phyloP scores from a whole-genome alignment of 768 basidiomycete species.

The Macrolepiota fuliginosa region DNA sequence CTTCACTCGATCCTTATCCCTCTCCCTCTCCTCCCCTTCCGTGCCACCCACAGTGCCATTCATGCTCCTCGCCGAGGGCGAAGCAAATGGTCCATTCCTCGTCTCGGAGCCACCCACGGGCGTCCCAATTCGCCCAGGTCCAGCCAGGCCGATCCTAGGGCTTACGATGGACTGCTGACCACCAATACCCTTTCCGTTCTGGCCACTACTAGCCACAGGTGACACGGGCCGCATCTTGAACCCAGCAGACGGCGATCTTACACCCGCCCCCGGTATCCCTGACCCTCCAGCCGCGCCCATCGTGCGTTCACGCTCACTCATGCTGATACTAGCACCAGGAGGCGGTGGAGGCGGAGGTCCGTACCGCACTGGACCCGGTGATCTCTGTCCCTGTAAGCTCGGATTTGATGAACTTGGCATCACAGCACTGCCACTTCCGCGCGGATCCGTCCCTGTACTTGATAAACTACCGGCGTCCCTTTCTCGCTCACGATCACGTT shows the following conservation, averaged over 20 bases:
- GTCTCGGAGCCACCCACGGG: slow-evolving; percentile 14
- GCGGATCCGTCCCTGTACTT: background rate
- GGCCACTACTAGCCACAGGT: slow-evolving; percentile 21
- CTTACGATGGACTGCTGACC: slow-evolving; percentile 24
- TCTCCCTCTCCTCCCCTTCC: background rate
- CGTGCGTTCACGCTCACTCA: background rate
- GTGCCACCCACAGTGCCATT: background rate
- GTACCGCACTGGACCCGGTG: slow-evolving; percentile 8
- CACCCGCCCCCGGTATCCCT: background rate
- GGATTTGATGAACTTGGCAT: background rate
- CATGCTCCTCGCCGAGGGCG: slow-evolving; percentile 2
- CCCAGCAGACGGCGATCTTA: slow-evolving; percentile 24
- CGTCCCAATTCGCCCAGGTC: slow-evolving; percentile 12
- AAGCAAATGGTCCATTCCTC: background rate
- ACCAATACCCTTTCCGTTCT: slow-evolving; percentile 17
- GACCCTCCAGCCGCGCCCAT: background rate
- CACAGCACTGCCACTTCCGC: background rate
- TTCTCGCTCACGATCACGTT: background rate
- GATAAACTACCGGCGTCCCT: background rate
- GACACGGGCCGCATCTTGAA: slow-evolving; percentile 33
- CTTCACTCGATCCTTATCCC: background rate
- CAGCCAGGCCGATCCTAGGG: slow-evolving; percentile 22
- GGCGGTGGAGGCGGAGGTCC: slow-evolving; percentile 24
- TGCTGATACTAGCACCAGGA: slow-evolving; percentile 13
- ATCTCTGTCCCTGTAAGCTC: background rate